Percentiles rank a stretch among this genome's conserved stretches.
Conservation (phyloP, 2,329 filamentous ascomycete species). For the Nemania sp. region DNA sequence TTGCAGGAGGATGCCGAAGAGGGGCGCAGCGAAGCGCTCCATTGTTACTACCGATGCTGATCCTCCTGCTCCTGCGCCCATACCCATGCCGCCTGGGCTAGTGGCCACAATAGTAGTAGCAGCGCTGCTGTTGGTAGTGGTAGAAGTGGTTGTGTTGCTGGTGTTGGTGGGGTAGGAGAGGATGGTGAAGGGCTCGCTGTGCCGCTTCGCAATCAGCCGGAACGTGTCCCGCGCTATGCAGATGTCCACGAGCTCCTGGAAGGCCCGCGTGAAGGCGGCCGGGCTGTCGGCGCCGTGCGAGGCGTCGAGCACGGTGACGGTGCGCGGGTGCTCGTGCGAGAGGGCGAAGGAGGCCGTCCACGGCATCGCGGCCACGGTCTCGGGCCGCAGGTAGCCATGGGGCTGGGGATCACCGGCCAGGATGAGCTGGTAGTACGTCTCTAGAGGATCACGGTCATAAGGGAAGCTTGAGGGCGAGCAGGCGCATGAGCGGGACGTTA, state of each 20-base stretch:
- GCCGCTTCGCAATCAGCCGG: constrained; percentile 49
- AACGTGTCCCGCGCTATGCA: constrained; percentile 49
- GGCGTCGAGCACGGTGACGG: constrained; percentile 50
- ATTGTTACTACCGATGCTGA: constrained; percentile 32
- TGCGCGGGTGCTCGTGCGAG: constrained; percentile 45
- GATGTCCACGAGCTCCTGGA: constrained; percentile 49
- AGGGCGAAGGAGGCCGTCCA: constrained; percentile 55
- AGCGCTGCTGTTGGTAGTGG: no score
- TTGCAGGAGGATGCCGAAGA: constrained; percentile 73
- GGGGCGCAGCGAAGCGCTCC: constrained; percentile 62
- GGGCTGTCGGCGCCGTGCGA: constrained; percentile 46
- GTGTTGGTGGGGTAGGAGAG: constrained; percentile 42
- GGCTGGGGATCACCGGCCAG: constrained; percentile 59
- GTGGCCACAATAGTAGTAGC: not conserved
- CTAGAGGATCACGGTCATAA: constrained; percentile 49
- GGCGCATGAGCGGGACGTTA: constrained; percentile 16
- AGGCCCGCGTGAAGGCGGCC: constrained; percentile 48
- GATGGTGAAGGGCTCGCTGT: constrained; percentile 54
- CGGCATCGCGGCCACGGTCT: constrained; percentile 60
- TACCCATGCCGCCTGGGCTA: not conserved
- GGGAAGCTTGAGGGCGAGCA: constrained; percentile 60
- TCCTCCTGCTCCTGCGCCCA: no score
- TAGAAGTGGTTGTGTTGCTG: not conserved
- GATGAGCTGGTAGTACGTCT: constrained; percentile 59
- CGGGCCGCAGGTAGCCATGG: constrained; percentile 63